These are phyloP conservation scores for Garcia nutans DNA, from an alignment of 345 rosid genomes.

Conservation along the genomic window DNA sequence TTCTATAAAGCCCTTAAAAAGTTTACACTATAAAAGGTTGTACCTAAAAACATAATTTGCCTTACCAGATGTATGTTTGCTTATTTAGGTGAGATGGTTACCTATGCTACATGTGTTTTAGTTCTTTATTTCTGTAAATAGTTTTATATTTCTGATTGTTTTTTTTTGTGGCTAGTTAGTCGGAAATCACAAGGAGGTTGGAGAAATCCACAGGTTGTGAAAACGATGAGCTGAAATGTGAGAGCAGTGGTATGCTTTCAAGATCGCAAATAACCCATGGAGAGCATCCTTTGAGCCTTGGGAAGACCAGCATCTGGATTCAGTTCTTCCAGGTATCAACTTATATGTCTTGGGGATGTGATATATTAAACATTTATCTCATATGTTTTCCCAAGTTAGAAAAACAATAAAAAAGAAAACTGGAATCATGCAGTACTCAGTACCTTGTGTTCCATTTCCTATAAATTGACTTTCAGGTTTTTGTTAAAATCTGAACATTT, in stretches of 20 bases:
- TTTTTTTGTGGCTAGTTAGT: constrained; percentile 86
- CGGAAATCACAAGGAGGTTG: constrained; percentile 86
- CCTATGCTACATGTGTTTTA: neutral
- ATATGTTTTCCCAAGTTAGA: neutral
- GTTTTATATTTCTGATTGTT: constrained; percentile 43
- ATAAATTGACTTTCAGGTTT: neutral
- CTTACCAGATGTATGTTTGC: neutral
- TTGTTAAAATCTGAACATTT: neutral
- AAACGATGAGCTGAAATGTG: constrained; percentile 46
- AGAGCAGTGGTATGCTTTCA: constrained; percentile 59
- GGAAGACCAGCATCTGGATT: constrained; percentile 90
- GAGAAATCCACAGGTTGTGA: constrained; percentile 48
- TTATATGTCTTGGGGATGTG: neutral
- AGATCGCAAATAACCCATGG: constrained; percentile 77
- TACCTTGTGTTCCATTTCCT: constrained; percentile 1
- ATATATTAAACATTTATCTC: neutral
- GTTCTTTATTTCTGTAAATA: constrained; percentile 11
- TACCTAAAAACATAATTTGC: neutral
- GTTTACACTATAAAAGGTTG: neutral
- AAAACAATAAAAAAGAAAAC: neutral
- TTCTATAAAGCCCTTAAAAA: neutral
- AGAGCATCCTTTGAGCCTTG: constrained; percentile 97
- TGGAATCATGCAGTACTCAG: neutral
- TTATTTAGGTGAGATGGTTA: neutral
- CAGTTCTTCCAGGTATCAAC: constrained; percentile 80